Conservation (phyloP, 441 rosid species). For the Viola pubescens region DNA sequence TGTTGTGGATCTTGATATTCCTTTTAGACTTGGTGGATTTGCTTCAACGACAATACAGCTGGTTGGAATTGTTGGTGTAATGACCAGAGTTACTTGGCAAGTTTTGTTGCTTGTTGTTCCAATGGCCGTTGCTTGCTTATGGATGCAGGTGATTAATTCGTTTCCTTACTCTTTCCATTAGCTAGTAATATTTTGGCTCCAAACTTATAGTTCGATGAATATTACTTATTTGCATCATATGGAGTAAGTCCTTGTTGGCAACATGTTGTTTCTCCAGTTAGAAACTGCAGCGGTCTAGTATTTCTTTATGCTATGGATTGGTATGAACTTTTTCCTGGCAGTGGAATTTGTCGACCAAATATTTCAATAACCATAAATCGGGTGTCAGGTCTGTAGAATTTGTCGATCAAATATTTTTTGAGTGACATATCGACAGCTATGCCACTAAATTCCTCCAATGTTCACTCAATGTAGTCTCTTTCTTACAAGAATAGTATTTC, state of each 20-base stretch:
- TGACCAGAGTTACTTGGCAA: constrained; percentile 98
- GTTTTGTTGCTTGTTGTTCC: constrained; percentile 94
- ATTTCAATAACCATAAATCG: not conserved
- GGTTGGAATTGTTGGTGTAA: constrained; percentile 89
- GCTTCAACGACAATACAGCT: constrained; percentile 99
- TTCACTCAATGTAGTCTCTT: constrained; percentile 1
- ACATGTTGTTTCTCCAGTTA: not conserved
- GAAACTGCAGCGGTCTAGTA: not conserved
- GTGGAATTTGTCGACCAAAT: not conserved
- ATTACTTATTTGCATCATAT: too few species aligned
- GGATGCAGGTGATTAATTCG: constrained; percentile 82
- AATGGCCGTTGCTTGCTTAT: constrained; percentile 94
- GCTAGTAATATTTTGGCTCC: too few species aligned
- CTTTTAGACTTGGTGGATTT: constrained; percentile 97
- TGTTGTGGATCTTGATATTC: constrained; percentile 98
- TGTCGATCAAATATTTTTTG: not conserved
- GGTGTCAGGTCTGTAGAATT: not conserved
- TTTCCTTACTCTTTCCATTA: not conserved
- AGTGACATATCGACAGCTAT: not conserved
- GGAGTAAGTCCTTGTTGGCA: too few species aligned
- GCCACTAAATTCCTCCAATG: not conserved
- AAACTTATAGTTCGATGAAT: too few species aligned
- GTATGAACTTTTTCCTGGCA: not conserved
- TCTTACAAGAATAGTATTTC: not conserved
- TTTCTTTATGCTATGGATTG: constrained; percentile 1